Conservation (phyloP, 192 early-diverging fungal species). For the Coemansia reversa region DNA sequence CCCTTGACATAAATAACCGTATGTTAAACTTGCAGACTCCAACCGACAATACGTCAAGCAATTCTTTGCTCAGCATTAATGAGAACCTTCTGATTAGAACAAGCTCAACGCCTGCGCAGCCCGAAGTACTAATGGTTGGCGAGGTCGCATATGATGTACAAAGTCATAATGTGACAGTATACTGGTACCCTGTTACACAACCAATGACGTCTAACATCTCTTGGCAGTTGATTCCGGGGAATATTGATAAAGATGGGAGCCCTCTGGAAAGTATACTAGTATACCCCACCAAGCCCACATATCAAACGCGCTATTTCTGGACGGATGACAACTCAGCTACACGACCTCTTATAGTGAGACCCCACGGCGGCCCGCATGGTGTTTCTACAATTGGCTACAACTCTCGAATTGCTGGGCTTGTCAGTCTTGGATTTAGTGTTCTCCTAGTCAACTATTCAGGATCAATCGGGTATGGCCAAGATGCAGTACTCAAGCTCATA, state of each 20-base stretch:
- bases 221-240: conserved; percentile 18
- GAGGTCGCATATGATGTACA: conserved; percentile 1
- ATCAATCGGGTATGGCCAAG: conserved; percentile 76
- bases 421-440: conserved; percentile 64
- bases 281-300: conserved; percentile 17
- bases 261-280: conserved; percentile 38
- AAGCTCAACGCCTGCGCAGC: conserved; percentile 58
- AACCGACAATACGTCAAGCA: conserved; percentile 47
- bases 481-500: conserved; percentile 60
- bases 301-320: conserved; percentile 34
- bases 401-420: conserved; percentile 49
- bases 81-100: conserved; percentile 49
- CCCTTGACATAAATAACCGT: conserved; percentile 52
- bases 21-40: conserved; percentile 57
- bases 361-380: conserved; percentile 80
- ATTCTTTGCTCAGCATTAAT: conserved; percentile 48
- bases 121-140: conserved; percentile 47
- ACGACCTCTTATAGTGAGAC: conserved; percentile 66
- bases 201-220: conserved; percentile 1
- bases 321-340: conserved; percentile 2
- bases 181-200: conserved; percentile 16
- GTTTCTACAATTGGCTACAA: conserved; percentile 56
- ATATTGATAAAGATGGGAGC: background rate
- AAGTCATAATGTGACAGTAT: background rate
- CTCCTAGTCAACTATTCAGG: conserved; percentile 77